Evolutionary conservation across 2,329 filamentous ascomycete genomes (phyloP), one percentile per base, ranked within the genome.

Genomic region (Aspergillus fructus): DNA sequence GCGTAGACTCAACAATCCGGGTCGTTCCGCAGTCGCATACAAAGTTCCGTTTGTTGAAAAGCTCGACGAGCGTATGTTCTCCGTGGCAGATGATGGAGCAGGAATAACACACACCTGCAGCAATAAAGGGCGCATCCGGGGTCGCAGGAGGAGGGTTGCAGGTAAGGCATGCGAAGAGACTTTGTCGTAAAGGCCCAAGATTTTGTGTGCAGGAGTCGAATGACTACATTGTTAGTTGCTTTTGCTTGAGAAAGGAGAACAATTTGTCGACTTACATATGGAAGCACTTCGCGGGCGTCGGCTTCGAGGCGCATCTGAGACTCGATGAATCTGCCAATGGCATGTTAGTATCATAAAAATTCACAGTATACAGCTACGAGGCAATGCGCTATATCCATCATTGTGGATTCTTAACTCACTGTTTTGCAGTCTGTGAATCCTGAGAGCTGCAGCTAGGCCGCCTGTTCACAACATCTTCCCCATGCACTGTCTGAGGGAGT

Each of bases 41-140:
- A 69, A 99, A 97, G 75, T 96, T 88, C 68, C 96, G 88, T 79
- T 97, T 97, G 71, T 85, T 89, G 78, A 99, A 99, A 19, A 99
- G 89, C 76, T 99, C 94, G 49, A 97, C 94, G 24, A 99, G 85
- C 1, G 84, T 89, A 72, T 99, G 94, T 69, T 97, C 93, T 64
- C 94, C 93, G 69, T 99, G 94, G 72, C 94, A 99, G 66, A 93
- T 90, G 58, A 99, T 91, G 6, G 93, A 97, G 78, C 94, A 99
- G 21, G 93, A 90, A 69, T 99, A 99, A 80, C 94, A 99, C 56
- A 99, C 85, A 24, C 90, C 94, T 3, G 93, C 94, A 6, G 89
- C 81, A 7, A 79, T 84, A 72, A 89, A 90, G 1, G 87, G 78
- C 49, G 87, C 86, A 43, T 83, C 79, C 1, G 82, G 70, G 45